Evolutionary conservation across 129 eudicot species (phyloP), one percentile per base, ranked within the genome.

Genomic region (Flaveria linearis): DNA sequence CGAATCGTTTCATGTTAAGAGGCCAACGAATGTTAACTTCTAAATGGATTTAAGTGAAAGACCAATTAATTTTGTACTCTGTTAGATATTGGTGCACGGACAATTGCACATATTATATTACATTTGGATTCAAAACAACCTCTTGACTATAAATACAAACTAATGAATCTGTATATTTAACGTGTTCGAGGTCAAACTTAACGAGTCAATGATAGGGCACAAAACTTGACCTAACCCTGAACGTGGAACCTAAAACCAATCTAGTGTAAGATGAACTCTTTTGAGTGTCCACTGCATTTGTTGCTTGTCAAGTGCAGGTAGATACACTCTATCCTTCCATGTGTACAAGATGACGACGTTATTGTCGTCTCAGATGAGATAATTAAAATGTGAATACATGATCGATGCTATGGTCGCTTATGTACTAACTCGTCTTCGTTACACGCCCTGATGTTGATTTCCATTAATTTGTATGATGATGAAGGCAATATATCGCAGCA

Each of bases 401-500:
- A 36, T 36, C 41, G n/a, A 1, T 58, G 13, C 9, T 71, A 78
- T 20, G 77, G 82, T 60, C 39, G 76, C 79, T 87, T 88, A 68
- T 78, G 22, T 46, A 87, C 85, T 9, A 78, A 43, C 69, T 89
- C 92, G 10, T 85, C 96, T 61, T 85, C 88, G 13, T 76, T 76
- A 76, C 97, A 92, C 73, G 82, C 85, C 80, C 96, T 87, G 15
- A 87, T 74, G 58, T 43, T 78, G 61, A 92, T 82, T 17, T 92
- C 90, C 92, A 92, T 79, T 41, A 82, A 55, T 8, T 69, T 75
- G 39, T 71, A 69, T 0, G 75, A 51, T 0, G 89, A 64, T 46
- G 88, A 78, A 47, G 85, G 86, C 70, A 85, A 57, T 47, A 92
- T 84, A 55, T 92, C 87, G 47, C 97, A 89, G 68, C 97, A 89